Base-by-base conservation (phyloP, 352 stramenopile species). In the Phytophthora brassicae region DNA sequence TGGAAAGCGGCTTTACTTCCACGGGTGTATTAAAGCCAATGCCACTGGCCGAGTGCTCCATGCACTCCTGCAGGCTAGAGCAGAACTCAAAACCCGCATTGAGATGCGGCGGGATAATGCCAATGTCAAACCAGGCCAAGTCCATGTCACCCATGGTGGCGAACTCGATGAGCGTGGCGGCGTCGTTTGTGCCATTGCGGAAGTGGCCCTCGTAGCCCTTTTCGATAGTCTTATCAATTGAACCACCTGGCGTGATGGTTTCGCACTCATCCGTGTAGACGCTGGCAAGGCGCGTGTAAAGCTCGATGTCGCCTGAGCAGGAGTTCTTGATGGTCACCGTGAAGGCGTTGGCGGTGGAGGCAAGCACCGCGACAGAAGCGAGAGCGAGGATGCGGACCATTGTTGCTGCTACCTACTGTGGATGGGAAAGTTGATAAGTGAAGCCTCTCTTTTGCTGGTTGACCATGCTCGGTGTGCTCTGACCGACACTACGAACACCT, bases 21-120 rank as follows among this genome's bases (percentile, higher is more conserved):
- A 93, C 63, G 3, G 79, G 56, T 6, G 81, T 79, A 72, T 93
- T 93, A 65, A 77, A 93, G n/a, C 81, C 79, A 11, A 78, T 77
- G 52, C 72, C 73, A 13, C 66, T 74, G 13, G 73, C 35, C 6
- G 81, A 89, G 65, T 84, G 62, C 33, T 65, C 53, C 72, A 88
- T 86, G 68, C 84, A 93, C 47, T 90, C 78, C 20, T 78, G 67
- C 8, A 89, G 68, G 35, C 74, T 87, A 8, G 47, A 54, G 74
- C 84, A 93, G 58, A 72, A 88, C 70, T 87, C 78, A 49, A 71
- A 72, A 20, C 67, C 81, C 13, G 74, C 43, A 28, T 86, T 61
- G 38, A 88, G 74, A 13, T 56, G 65, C 17, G 84, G 64, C 35
- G 84, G 84, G 49, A 91, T 90, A 63, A 89, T 77, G 59, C 79